Percentiles rank a stretch among this genome's conserved stretches.
phyloP scores from a whole-genome alignment of 2,329 filamentous ascomycete species.

The Ophiosphaerella korrae region DNA sequence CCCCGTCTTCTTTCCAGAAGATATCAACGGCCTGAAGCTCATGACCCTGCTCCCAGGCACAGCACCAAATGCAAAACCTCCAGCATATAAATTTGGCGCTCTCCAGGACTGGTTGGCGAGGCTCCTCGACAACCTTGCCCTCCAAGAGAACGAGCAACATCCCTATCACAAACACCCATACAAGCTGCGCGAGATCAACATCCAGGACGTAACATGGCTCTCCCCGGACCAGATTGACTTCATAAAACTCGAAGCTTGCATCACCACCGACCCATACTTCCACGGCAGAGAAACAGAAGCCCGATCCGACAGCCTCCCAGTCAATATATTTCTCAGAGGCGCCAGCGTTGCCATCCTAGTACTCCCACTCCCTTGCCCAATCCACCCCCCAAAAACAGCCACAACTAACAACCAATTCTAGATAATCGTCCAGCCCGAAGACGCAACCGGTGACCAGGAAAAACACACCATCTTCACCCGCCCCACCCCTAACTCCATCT shows the following conservation, averaged over 20 bases:
- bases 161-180: slow-evolving; percentile 60
- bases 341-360: slow-evolving; percentile 64
- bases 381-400: background rate
- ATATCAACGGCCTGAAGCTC: slow-evolving; percentile 27
- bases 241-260: slow-evolving; percentile 59
- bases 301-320: slow-evolving; percentile 55
- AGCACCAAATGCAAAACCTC: background rate
- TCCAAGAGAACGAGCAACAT: slow-evolving; percentile 53
- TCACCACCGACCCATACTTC: slow-evolving; percentile 56
- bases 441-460: slow-evolving; percentile 46
- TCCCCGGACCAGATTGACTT: slow-evolving; percentile 57
- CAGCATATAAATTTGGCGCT: slow-evolving; percentile 53
- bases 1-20: too few relatives aligned
- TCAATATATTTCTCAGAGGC: slow-evolving; percentile 62
- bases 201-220: slow-evolving; percentile 63
- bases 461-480: slow-evolving; percentile 58
- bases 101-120: slow-evolving; percentile 62
- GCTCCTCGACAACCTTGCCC: slow-evolving; percentile 54
- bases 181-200: slow-evolving; percentile 56
- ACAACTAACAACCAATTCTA: slow-evolving; percentile 23
- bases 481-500: slow-evolving; percentile 60
- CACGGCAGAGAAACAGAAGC: slow-evolving; percentile 14
- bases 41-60: slow-evolving; percentile 33
- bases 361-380: slow-evolving; percentile 15
- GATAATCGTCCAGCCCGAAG: slow-evolving; percentile 61